Conservation (phyloP, 176 grass and related monocot genomes). For the Melocanna baccifera region DNA sequence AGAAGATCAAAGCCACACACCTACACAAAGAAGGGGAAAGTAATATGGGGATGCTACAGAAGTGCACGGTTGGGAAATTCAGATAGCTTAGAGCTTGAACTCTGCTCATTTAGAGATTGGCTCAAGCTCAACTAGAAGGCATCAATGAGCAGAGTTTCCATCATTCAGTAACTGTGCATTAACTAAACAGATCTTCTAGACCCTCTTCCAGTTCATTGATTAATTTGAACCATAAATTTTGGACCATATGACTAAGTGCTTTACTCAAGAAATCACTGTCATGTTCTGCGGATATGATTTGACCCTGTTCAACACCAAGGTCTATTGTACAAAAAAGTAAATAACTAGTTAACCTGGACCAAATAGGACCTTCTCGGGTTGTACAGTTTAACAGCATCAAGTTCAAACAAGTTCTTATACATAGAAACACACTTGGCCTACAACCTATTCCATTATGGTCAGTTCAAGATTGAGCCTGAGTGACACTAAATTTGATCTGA, state of each 20-base stretch:
- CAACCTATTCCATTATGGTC: neutral
- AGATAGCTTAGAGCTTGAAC: neutral
- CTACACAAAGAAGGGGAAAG: constrained; percentile 44
- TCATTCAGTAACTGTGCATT: neutral
- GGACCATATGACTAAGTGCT: neutral
- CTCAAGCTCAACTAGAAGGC: neutral
- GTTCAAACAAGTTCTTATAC: neutral
- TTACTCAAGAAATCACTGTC: neutral
- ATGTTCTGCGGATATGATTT: constrained; percentile 4
- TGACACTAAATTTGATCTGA: neutral
- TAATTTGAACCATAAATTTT: neutral
- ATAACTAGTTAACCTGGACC: constrained; percentile 6
- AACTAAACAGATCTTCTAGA: neutral
- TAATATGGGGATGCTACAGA: neutral
- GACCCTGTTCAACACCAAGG: neutral
- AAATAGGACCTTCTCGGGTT: neutral
- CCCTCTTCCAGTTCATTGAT: neutral
- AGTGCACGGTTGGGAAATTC: neutral
- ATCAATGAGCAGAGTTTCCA: neutral
- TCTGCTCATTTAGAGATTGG: neutral
- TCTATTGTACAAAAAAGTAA: neutral
- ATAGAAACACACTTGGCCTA: neutral
- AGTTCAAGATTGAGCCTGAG: neutral
- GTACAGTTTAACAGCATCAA: neutral
- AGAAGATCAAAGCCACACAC: constrained; percentile 96